A percentile compares a stretch with the other conserved stretches of the same genome.
These are phyloP conservation scores for Lenzites betulinus DNA, from an alignment of 768 basidiomycete genomes.

Conservation along the genomic window DNA sequence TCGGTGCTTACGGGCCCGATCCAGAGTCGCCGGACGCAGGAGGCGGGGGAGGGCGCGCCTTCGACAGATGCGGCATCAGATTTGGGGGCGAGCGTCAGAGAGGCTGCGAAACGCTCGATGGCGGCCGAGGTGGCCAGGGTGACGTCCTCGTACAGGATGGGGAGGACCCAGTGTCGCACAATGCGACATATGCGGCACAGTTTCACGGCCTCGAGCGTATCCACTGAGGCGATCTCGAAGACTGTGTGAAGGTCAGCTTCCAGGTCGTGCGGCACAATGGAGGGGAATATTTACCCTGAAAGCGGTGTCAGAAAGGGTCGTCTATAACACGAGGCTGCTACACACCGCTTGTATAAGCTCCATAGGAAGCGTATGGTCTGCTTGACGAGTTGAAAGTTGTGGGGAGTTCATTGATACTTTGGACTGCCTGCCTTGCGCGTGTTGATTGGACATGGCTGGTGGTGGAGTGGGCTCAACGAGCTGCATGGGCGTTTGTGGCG, in stretches of 20 bases:
- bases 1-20: not conserved
- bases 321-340: not conserved
- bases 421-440: not conserved
- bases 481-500: too few species aligned
- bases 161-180: slow-evolving; percentile 10
- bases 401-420: not conserved
- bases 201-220: slow-evolving; percentile 1
- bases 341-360: not conserved
- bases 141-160: slow-evolving; percentile 15
- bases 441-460: not conserved
- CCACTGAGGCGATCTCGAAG: not conserved
- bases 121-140: slow-evolving; percentile 8
- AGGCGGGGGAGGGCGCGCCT: not conserved
- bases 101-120: slow-evolving; percentile 16
- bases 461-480: too few species aligned
- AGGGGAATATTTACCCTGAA: not conserved
- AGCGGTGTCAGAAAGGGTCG: not conserved
- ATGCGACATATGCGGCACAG: slow-evolving; percentile 20
- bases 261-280: not conserved
- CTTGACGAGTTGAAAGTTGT: not conserved
- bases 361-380: not conserved
- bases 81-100: not conserved
- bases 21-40: slow-evolving; percentile 24
- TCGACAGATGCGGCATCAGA: not conserved
- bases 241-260: not conserved